Evolutionary conservation across 1,284 basidiomycete genomes (phyloP).

Genomic region (Thelephora terrestris): DNA sequence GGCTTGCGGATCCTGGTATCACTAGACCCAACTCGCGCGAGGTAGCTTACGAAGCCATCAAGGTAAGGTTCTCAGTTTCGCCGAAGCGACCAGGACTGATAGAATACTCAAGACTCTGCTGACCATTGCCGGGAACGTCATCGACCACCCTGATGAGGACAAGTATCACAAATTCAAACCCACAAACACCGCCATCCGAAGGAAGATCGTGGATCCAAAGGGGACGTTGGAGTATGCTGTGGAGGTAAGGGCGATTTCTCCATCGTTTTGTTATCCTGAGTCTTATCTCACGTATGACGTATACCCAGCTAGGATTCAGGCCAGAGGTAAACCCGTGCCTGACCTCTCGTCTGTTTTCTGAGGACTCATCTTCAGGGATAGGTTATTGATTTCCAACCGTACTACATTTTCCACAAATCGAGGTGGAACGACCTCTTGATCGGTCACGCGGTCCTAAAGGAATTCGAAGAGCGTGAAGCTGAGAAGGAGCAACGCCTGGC

Average conservation of each 20-base stretch:
- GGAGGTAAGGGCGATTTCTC: slow-evolving; percentile 34
- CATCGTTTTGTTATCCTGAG: background rate
- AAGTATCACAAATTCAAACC: slow-evolving; percentile 67
- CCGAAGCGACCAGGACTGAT: background rate
- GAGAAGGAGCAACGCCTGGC: slow-evolving; percentile 42
- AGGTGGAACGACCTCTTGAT: slow-evolving; percentile 45
- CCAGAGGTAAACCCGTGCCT: slow-evolving; percentile 36
- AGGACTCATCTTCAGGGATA: slow-evolving; percentile 1
- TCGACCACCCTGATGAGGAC: slow-evolving; percentile 56
- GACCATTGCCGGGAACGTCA: slow-evolving; percentile 61
- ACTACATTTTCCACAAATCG: slow-evolving; percentile 49
- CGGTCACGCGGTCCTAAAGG: slow-evolving; percentile 53
- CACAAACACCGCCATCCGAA: slow-evolving; percentile 60
- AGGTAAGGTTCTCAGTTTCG: slow-evolving; percentile 31
- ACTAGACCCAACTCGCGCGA: slow-evolving; percentile 56
- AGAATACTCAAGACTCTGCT: slow-evolving; percentile 41
- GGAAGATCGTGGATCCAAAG: slow-evolving; percentile 46
- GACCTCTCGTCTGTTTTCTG: background rate
- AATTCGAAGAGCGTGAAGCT: slow-evolving; percentile 43
- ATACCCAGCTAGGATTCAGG: slow-evolving; percentile 54
- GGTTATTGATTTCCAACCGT: slow-evolving; percentile 27
- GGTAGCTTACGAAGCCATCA: slow-evolving; percentile 47
- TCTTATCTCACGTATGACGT: slow-evolving; percentile 4
- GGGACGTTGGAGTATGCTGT: slow-evolving; percentile 71
- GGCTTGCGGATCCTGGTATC: slow-evolving; percentile 71